Base-by-base conservation (phyloP, 495 filamentous ascomycete genomes). In the Penicillium bovifimosum region DNA sequence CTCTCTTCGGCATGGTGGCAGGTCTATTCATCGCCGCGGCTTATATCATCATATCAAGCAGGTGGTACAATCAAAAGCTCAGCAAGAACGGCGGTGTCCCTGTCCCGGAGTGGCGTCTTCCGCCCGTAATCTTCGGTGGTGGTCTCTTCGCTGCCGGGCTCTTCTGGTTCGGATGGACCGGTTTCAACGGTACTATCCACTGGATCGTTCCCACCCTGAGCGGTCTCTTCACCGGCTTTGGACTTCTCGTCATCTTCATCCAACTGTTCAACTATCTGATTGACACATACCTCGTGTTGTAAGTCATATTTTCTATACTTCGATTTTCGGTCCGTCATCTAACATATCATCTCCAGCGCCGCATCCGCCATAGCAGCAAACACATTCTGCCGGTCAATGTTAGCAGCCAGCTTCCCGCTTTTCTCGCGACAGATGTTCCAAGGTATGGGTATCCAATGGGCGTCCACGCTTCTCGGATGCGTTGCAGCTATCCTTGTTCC, bases 201-300 rank as follows among this genome's bases (percentile, higher is more conserved):
- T 95, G 90, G 90, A 91, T 93, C 47, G 88, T 84, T 3, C 90
- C 90, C 1, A 87, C 88, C 0, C 74, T 91, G 5, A 87, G 84
- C 9, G 90, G 90, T 34, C 51, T 83, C 3, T 65, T 79, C 50
- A 81, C 77, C 7, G 80, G 80, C 1, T 83, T 83, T 47, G 81
- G 81, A 5, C 73, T 96, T 1, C 75, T 91, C 61, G 77, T 82
- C 39, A 92, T 95, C 65, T 95, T 95, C 77, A 76, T 95, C 9
- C 88, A 91, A 65, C 71, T 85, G 5, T 76, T 95, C 47, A 95
- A 93, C 66, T 95, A 95, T 65, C 76, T 95, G 28, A 86, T 95
- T 47, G 90, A 95, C 61, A 82, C 90, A 9, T 93, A 95, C 64
- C 83, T 95, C 57, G 90, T 91, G 86, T 91, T 90, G 79, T 85